phyloP scores from a whole-genome alignment of 257 asterid genomes.

The Solanum chmielewskii region DNA sequence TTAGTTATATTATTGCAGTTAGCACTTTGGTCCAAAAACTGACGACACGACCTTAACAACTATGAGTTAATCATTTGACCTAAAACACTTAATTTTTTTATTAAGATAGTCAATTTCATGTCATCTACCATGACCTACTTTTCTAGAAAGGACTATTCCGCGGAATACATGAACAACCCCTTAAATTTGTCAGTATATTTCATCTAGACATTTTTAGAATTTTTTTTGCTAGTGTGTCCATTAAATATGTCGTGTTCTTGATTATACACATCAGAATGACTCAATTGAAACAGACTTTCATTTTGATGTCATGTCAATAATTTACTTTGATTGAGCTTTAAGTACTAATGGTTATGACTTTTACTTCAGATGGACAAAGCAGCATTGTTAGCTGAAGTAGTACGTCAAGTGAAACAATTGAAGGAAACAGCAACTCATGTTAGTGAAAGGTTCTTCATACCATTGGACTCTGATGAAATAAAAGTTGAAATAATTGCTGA shows the following conservation, averaged over 20 bases:
- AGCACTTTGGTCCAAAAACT: neutral
- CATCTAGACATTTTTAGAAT: neutral
- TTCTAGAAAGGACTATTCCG: neutral
- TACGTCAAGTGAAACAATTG: constrained; percentile 51
- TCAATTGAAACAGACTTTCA: neutral
- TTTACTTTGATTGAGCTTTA: neutral
- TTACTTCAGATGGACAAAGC: constrained; percentile 78
- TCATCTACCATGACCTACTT: neutral
- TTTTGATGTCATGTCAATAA: neutral
- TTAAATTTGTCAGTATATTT: neutral
- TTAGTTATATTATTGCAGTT: neutral
- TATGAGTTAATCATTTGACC: neutral
- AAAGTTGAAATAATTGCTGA: constrained; percentile 37
- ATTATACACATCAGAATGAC: neutral
- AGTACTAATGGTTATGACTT: neutral
- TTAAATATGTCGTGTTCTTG: neutral
- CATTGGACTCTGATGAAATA: constrained; percentile 66
- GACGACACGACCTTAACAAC: neutral
- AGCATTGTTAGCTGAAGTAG: constrained; percentile 60
- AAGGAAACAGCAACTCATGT: constrained; percentile 41
- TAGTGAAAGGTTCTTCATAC: constrained; percentile 44
- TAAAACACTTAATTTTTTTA: neutral
- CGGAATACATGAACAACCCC: neutral
- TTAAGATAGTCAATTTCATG: constrained; percentile 3
- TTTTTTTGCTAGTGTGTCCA: neutral